Percentiles rank a stretch among this genome's conserved stretches.
Conservation (phyloP, 2,329 filamentous ascomycete species). For the Cytospora chrysosperma region DNA sequence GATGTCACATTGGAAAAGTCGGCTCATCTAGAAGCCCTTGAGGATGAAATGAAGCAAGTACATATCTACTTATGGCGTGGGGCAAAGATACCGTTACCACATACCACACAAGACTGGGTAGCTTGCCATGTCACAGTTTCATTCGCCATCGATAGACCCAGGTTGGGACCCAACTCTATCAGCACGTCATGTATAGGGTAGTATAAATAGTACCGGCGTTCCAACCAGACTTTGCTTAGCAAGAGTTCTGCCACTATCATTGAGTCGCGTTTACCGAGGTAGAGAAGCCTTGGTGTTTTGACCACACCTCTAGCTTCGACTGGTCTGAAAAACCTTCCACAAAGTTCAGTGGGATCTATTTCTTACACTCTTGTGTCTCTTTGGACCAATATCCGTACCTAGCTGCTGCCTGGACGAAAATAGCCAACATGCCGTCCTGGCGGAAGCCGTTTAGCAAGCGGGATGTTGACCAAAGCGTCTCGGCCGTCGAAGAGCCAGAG, state of each 20-base stretch:
- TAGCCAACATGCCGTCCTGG: conserved; percentile 9
- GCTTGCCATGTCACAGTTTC: neutral
- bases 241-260: neutral
- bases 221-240: neutral
- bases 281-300: neutral
- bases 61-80: neutral
- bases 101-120: neutral
- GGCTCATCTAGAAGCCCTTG: neutral
- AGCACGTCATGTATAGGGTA: neutral
- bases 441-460: conserved; percentile 11
- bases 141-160: neutral
- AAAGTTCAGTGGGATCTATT: neutral
- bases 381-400: neutral
- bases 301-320: neutral
- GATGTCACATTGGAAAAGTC: neutral
- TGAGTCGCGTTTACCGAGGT: neutral
- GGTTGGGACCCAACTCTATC: neutral
- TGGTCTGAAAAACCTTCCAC: neutral
- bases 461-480: neutral
- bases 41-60: neutral
- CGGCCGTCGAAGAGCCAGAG: neutral
- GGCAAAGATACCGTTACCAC: neutral
- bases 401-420: neutral
- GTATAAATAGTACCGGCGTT: neutral
- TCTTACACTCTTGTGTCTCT: neutral